Conservation (phyloP, 169 alveolate genomes). For the Plasmodium gonderi region DNA sequence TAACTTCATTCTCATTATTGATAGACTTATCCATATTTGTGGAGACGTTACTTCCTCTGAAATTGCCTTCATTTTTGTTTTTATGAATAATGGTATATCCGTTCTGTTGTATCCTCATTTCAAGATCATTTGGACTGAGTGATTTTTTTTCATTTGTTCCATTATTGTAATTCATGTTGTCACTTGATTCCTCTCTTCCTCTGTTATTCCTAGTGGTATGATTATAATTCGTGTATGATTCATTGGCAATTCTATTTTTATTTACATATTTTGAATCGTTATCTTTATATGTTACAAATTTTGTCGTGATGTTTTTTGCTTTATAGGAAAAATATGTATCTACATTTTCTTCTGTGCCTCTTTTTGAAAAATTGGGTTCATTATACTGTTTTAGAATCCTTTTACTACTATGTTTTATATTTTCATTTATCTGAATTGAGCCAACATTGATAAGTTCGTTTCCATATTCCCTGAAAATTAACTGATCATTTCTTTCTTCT, state of each 20-base stretch:
- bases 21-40: not conserved
- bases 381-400: too few relatives aligned
- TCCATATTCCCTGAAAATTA: not conserved
- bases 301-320: not conserved
- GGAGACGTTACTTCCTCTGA: constrained; percentile 4
- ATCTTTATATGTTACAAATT: not conserved
- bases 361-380: not conserved
- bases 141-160: not conserved
- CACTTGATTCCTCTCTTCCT: not conserved
- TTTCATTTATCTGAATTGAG: not conserved
- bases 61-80: not conserved
- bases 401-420: not conserved
- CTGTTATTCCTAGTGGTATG: not conserved
- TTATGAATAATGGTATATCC: too few relatives aligned
- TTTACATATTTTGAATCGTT: not conserved
- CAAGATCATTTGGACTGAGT: not conserved
- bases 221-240: not conserved
- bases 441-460: not conserved
- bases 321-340: not conserved
- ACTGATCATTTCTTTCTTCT: not conserved
- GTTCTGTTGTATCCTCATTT: too few relatives aligned
- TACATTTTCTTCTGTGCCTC: not conserved
- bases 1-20: not conserved
- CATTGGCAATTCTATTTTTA: not conserved
- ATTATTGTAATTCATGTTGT: not conserved